Base-by-base conservation (phyloP, 1,284 basidiomycete genomes). In the Ganoderma leucocontextum region DNA sequence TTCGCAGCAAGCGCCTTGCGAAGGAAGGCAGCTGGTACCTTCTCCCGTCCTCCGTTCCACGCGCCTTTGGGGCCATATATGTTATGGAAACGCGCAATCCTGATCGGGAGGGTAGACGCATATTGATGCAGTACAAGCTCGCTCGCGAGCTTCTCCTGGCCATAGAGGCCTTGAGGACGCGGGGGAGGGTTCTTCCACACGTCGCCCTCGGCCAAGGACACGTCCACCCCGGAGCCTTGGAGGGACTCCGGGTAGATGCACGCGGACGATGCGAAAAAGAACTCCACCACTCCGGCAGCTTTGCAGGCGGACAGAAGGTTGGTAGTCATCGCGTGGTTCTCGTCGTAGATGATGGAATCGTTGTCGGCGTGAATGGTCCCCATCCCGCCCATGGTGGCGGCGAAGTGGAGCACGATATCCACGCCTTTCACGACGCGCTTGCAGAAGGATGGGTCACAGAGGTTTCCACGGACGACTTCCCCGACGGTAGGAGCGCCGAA, bases 371-470 rank as follows among this genome's bases (percentile, higher is more conserved):
- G 87, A 44, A 90, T 90, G 0, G 83, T 83, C 1, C 88, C 86
- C 87, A 90, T 89, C 0, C 87, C 87, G 5, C 87, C 87, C 87
- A 88, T 89, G 38, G 81, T 85, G 9, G 87, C 87, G 4, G 87
- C 86, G 71, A 89, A 86, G 74, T 90, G 87, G 29, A 89, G 77
- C 22, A 90, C 81, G 15, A 78, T 80, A 59, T 82, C 71, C 0
- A 85, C 80, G 39, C 79, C 84, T 29, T 74, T 72, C 8, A 87
- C 78, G 4, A 75, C 82, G 1, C 70, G 75, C 4, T 75, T 61
- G 74, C 85, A 86, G 60, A 85, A 76, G 7, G 75, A 66, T 2
- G 75, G 75, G 60, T 88, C 83, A 69, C 84, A 83, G 7, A 89
- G 80, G 71, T 88, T 80, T 0, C 86, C 87, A 0, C 80, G 62